A percentile compares a stretch with the other conserved stretches of the same genome.
Conservation (phyloP, 176 grass and related monocot species). For the Dactylis glomerata region DNA sequence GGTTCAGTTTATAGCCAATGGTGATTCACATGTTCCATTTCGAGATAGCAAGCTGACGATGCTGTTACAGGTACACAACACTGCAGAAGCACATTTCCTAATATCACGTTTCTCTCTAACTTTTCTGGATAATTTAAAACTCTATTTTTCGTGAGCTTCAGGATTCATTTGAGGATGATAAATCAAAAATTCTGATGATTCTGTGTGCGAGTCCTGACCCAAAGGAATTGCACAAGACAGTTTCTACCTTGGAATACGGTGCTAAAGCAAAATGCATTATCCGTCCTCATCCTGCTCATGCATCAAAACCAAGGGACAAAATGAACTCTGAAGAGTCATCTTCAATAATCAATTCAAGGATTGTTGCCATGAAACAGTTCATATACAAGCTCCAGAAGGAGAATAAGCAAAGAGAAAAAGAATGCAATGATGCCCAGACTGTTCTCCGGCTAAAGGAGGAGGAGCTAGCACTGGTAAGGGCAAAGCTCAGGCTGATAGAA, state of each 20-base stretch:
- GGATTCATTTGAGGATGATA: conserved; percentile 94
- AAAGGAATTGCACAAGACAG: conserved; percentile 85
- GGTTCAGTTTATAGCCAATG: conserved; percentile 86
- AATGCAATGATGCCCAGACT: conserved; percentile 50
- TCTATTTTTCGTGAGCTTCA: conserved; percentile 36
- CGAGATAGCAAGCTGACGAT: conserved; percentile 93
- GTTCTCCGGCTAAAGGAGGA: conserved; percentile 55
- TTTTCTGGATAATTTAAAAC: background rate
- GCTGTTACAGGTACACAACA: conserved; percentile 69
- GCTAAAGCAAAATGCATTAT: conserved; percentile 97
- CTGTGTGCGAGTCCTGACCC: conserved; percentile 86
- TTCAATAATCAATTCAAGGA: conserved; percentile 56
- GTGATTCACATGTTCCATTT: conserved; percentile 92
- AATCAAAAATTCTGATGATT: conserved; percentile 97
- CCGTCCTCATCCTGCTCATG: conserved; percentile 63
- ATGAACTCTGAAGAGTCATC: conserved; percentile 62
- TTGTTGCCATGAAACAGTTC: conserved; percentile 76
- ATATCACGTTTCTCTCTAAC: background rate
- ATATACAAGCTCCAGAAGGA: conserved; percentile 80
- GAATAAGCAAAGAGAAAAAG: conserved; percentile 59
- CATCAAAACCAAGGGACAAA: conserved; percentile 60
- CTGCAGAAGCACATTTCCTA: background rate
- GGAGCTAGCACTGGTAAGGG: conserved; percentile 45
- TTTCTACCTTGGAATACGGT: conserved; percentile 88
- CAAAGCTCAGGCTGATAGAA: conserved; percentile 52